Conservation (phyloP, 306 rosid species). For the Cyamopsis tetragonoloba region DNA sequence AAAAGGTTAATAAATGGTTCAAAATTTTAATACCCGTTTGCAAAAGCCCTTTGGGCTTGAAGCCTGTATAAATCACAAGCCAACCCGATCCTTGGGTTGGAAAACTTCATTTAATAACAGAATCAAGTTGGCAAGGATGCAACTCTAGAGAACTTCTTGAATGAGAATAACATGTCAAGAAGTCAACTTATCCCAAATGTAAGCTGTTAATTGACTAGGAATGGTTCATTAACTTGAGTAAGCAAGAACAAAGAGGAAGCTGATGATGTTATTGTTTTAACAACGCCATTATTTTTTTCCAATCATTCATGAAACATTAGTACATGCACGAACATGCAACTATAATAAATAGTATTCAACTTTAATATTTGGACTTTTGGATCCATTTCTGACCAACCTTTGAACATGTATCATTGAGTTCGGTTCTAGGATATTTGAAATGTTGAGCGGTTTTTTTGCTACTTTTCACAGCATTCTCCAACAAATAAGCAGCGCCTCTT, state of each 20-base stretch:
- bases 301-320: conserved; percentile 9
- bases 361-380: background rate
- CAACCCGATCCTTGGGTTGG: background rate
- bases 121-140: conserved; percentile 2
- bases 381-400: conserved; percentile 45
- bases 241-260: conserved; percentile 18
- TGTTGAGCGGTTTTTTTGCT: conserved; percentile 27
- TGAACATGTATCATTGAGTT: conserved; percentile 40
- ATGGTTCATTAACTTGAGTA: conserved; percentile 23
- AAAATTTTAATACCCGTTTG: background rate
- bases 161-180: background rate
- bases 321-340: conserved; percentile 1
- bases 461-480: conserved; percentile 36
- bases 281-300: conserved; percentile 1
- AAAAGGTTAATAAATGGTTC: background rate
- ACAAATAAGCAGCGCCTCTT: conserved; percentile 29
- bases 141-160: background rate
- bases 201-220: background rate
- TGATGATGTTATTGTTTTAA: background rate
- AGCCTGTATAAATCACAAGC: background rate
- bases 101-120: background rate
- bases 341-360: conserved; percentile 1
- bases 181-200: background rate
- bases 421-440: conserved; percentile 38
- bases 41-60: background rate